Base-by-base conservation (phyloP, 139 green algal species). In the Nannochloris sp. region DNA sequence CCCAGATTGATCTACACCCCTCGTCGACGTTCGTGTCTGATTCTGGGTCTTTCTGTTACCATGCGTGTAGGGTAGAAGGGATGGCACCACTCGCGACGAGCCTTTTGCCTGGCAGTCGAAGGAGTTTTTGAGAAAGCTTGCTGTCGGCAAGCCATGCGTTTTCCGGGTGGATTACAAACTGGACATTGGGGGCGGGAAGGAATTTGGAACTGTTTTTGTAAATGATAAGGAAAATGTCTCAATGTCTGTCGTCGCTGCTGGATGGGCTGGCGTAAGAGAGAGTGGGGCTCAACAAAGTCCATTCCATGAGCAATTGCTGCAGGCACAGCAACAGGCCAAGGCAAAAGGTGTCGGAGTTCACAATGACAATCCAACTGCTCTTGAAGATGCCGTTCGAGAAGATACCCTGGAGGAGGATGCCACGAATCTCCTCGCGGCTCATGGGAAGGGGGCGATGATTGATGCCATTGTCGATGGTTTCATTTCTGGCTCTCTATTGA, bases 131-230 rank as follows among this genome's bases (percentile, higher is more conserved):
- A 81, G 93, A 50, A 89, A 90, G 65, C 84, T 88, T 36, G 67
- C 77, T 36, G 87, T 97, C 43, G 93, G 93, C 14, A 83, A 95
- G 83, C 56, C 73, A 23, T 85, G 79, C 49, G 79, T 88, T 17
- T 98, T 98, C 69, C 84, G 82, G 26, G 80, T 96, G 28, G 91
- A 98, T 72, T 97, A 97, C 61, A 73, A 73, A 4, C 77, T 98
- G 28, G 84, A 92, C 61, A 74, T 71, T 29, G 82, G 91, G 12
- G 79, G 76, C 40, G 84, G 82, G 49, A 77, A 87, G 6, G 91
- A 96, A 73, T 98, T 98, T 73, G 93, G 91, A 60, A 85, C 72
- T 10, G 78, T 97, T 1, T 96, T 96, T 68, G 51, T 96, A 2
- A 75, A 74, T 16, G 72, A 83, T 10, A 76, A 82, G 43, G 80